These are phyloP conservation scores for Epicoccum nigrum DNA, from an alignment of 2,329 filamentous ascomycete genomes.

Conservation along the genomic window DNA sequence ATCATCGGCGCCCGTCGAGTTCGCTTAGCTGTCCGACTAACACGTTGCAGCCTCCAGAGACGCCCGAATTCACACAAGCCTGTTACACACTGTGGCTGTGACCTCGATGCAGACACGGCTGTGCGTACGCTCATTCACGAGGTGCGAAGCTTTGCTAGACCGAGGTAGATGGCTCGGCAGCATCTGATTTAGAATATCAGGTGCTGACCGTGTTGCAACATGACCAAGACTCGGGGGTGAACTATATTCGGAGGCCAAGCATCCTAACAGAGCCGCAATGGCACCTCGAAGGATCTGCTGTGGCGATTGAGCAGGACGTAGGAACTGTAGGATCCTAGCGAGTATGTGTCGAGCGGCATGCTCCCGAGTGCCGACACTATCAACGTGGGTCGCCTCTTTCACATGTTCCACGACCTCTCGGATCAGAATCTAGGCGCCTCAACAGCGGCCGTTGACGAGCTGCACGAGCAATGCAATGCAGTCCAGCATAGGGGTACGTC, in stretches of 20 bases:
- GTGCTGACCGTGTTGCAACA: background rate
- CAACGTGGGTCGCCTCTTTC: constrained; percentile 11
- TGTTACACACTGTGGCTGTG: constrained; percentile 4
- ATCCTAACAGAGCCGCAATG: constrained; percentile 15
- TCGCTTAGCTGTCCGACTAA: constrained; percentile 1
- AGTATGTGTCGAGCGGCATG: constrained; percentile 3
- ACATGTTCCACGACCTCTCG: constrained; percentile 13
- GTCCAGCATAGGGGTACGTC: background rate
- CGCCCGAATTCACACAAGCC: background rate
- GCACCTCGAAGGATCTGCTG: background rate
- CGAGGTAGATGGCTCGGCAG: constrained; percentile 13
- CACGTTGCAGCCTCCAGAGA: background rate
- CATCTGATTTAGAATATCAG: constrained; percentile 10
- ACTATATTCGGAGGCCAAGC: constrained; percentile 17
- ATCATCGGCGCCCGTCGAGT: constrained; percentile 2
- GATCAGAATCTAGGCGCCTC: constrained; percentile 4
- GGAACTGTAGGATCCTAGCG: no score
- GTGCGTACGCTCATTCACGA: constrained; percentile 1
- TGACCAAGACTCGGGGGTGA: constrained; percentile 1
- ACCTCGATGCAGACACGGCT: constrained; percentile 11
- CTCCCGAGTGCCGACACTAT: constrained; percentile 12
- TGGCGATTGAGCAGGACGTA: background rate
- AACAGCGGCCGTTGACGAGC: constrained; percentile 12
- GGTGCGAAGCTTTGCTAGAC: background rate
- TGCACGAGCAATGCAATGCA: constrained; percentile 13